These are phyloP conservation scores for Arthroderma uncinatum DNA, from an alignment of 2,329 filamentous ascomycete species.

Conservation along the genomic window DNA sequence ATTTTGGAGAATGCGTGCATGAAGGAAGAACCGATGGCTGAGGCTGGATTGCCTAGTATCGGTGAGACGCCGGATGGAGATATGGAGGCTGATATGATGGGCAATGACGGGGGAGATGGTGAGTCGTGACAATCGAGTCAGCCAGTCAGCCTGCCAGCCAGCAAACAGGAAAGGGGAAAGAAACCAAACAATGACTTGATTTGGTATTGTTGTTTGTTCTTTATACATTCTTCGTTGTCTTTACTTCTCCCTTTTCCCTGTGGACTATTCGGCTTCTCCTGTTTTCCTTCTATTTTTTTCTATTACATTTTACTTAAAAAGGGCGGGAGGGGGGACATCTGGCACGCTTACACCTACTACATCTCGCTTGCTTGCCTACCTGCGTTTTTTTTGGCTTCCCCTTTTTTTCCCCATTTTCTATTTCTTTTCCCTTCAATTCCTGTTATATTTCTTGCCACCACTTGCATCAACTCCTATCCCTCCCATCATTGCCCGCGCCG, in stretches of 20 bases:
- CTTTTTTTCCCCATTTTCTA: not conserved
- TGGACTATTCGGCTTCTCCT: not conserved
- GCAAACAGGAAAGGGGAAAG: not conserved
- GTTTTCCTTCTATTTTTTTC: not conserved
- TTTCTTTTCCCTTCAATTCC: no score
- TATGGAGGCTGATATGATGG: slow-evolving; percentile 5
- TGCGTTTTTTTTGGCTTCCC: not conserved
- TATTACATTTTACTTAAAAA: not conserved
- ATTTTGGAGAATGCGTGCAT: slow-evolving; percentile 95
- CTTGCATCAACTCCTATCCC: no score
- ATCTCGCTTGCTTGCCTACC: not conserved
- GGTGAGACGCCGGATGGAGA: slow-evolving; percentile 17
- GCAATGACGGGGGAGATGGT: not conserved
- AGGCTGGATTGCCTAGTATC: slow-evolving; percentile 20
- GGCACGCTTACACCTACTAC: not conserved
- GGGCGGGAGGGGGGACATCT: not conserved
- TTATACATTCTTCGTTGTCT: not conserved
- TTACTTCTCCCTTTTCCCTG: not conserved
- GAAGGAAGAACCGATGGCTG: slow-evolving; percentile 57
- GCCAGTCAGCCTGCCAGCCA: not conserved
- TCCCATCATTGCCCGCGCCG: no score
- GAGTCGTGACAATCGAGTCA: not conserved
- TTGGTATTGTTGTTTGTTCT: not conserved
- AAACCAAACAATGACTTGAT: not conserved
- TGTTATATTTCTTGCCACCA: no score